Conservation (phyloP, 305 asterid species). For the Solanum hybrid region DNA sequence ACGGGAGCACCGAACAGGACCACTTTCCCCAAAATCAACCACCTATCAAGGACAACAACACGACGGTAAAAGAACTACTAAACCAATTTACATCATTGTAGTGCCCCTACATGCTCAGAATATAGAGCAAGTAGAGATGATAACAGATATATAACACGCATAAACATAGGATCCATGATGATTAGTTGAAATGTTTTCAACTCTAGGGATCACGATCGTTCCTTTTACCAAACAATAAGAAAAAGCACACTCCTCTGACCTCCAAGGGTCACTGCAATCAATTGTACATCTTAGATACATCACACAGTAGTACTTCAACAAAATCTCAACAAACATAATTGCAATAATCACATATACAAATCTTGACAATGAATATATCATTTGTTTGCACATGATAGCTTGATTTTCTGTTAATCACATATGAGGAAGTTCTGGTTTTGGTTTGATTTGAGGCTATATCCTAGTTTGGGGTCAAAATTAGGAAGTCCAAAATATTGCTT, state of each 20-base stretch:
- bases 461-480: neutral
- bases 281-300: neutral
- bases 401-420: neutral
- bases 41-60: slow-evolving; percentile 33
- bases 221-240: neutral
- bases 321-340: neutral
- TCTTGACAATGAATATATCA: neutral
- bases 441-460: neutral
- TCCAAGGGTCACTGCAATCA: neutral
- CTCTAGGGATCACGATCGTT: neutral
- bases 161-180: neutral
- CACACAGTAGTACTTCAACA: neutral
- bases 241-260: neutral
- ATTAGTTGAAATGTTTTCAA: neutral
- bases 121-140: neutral
- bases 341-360: neutral
- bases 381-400: neutral
- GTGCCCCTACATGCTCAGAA: neutral
- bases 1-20: slow-evolving; percentile 98
- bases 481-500: neutral
- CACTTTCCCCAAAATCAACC: slow-evolving; percentile 97
- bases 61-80: neutral
- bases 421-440: neutral
- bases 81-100: neutral
- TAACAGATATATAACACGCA: neutral